Base-by-base conservation (phyloP, 2,329 filamentous ascomycete species). In the Ophiostoma angusticollis region DNA sequence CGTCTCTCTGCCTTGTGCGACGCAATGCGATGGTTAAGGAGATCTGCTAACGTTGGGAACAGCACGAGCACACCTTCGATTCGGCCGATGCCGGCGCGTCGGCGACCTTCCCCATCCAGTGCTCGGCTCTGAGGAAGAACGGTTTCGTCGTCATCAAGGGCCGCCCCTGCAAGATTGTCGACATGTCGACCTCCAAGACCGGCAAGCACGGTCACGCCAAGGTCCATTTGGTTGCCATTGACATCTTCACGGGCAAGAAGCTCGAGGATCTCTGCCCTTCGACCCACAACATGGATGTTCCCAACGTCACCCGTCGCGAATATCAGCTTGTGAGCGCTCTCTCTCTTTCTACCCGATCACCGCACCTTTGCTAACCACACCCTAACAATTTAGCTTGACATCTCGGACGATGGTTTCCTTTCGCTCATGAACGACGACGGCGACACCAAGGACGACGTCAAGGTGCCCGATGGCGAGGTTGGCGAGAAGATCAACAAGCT, bases 151-250 rank as follows among this genome's bases (percentile, higher is more conserved):
- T 89, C 65, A 96, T 98, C 73, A 98, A 98, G 81, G 71, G 74
- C 69, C 91, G 91, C 58, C 93, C 91, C 58, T 98, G 91, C 87
- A 98, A 96, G 84, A 98, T 98, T 58, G 84, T 96, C 67, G 91
- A 98, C 62, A 98, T 98, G 93, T 94, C 86, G 55, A 98, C 91
- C 73, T 98, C 91, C 67, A 98, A 98, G 87, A 98, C 91, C 54
- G 91, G 91, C 71, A 98, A 98, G 85, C 91, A 98, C 83, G 91
- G 91, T 67, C 93, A 98, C 84, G 91, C 91, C 71, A 98, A 98
- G 81, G 91, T 98, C 65, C 89, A 98, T 72, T 72, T 98, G 57
- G 82, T 95, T 59, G 91, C 86, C 62, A 78, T 93, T 64, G 91
- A 98, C 66, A 96, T 98, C 74, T 98, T 98, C 81, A 98, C 87